Conservation (phyloP, 345 rosid species). For the Hevea brasiliensis region DNA sequence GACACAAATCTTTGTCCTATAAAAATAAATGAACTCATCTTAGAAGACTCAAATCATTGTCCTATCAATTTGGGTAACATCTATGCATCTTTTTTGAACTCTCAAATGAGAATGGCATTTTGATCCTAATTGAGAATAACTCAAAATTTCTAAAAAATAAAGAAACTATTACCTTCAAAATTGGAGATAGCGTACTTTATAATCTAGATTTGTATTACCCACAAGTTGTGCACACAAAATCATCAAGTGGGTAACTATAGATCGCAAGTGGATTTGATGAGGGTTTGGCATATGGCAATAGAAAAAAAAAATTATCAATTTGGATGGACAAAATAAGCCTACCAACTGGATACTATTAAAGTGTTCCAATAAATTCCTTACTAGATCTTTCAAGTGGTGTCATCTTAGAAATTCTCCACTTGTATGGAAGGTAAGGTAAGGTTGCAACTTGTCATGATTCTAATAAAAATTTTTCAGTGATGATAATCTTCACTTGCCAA, state of each 20-base stretch:
- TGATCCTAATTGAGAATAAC: neutral
- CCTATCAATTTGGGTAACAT: too few species aligned
- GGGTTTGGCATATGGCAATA: neutral
- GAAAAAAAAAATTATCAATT: neutral
- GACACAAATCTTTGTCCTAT: too few species aligned
- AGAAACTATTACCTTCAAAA: too few species aligned
- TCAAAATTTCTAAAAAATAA: too few species aligned
- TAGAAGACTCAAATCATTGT: too few species aligned
- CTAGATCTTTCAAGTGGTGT: neutral
- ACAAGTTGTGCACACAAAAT: too few species aligned
- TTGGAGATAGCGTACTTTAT: too few species aligned
- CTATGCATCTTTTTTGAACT: too few species aligned
- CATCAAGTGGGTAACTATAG: too few species aligned
- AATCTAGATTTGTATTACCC: too few species aligned
- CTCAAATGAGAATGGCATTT: neutral
- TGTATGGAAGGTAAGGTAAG: neutral
- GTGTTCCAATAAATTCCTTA: neutral
- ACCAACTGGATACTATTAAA: neutral
- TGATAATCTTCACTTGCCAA: constrained; percentile 1
- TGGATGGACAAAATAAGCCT: neutral
- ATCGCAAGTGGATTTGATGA: neutral
- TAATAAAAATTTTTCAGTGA: neutral
- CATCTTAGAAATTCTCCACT: neutral
- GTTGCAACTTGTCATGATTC: neutral
- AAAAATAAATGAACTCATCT: too few species aligned